These are phyloP conservation scores for Diaporthe velutina DNA, from an alignment of 2,329 filamentous ascomycete species.

Conservation along the genomic window DNA sequence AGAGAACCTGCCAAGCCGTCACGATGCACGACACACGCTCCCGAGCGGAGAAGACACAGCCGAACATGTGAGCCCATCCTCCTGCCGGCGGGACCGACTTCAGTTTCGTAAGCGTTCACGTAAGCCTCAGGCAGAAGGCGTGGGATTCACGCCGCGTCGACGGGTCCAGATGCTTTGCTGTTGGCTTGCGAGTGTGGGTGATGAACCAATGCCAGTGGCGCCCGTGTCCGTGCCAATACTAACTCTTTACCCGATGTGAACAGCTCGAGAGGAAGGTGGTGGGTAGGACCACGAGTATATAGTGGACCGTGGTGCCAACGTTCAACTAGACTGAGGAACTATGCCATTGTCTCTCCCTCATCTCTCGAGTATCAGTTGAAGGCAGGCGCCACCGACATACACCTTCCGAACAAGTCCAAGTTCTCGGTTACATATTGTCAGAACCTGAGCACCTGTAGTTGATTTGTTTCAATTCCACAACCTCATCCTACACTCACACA, in stretches of 20 bases:
- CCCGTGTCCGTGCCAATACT: not conserved
- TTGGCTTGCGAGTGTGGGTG: slow-evolving; percentile 8
- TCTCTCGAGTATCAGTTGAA: not conserved
- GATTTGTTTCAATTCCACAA: not conserved
- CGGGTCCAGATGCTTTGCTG: not conserved
- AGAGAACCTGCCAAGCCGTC: not conserved
- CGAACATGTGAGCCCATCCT: not conserved
- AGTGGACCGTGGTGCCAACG: not conserved
- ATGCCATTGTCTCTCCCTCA: not conserved
- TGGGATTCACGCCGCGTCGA: not conserved
- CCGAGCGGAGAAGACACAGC: not conserved
- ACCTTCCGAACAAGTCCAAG: not conserved
- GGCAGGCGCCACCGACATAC: not conserved
- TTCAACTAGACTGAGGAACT: not conserved
- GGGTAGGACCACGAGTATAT: not conserved
- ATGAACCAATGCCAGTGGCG: not conserved
- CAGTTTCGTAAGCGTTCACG: slow-evolving; percentile 25
- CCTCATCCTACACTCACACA: not conserved
- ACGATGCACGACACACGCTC: not conserved
- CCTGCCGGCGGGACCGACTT: not conserved
- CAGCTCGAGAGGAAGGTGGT: not conserved
- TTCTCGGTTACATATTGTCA: not conserved
- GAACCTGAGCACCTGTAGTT: too few species aligned
- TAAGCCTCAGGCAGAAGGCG: slow-evolving; percentile 16
- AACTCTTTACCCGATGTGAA: slow-evolving; percentile 1